A percentile compares a stretch with the other conserved stretches of the same genome.
phyloP scores from a whole-genome alignment of 768 basidiomycete genomes.

The Mycena metata region DNA sequence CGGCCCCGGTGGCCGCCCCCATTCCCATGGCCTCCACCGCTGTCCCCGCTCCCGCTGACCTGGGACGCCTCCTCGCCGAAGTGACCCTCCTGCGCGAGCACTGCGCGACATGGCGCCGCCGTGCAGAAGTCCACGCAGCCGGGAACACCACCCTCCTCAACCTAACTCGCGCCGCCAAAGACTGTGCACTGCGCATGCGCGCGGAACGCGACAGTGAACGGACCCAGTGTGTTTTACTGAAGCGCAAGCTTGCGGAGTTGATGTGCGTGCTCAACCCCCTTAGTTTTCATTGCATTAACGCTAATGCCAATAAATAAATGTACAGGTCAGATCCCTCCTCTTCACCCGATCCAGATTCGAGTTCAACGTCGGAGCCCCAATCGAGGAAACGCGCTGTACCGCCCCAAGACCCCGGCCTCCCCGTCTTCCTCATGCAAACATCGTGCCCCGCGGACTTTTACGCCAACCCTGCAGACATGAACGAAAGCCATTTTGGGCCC shows the following conservation, averaged over 20 bases:
- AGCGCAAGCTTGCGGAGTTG: slow-evolving; percentile 28
- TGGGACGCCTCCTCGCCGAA: slow-evolving; percentile 52
- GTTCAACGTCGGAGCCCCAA: background rate
- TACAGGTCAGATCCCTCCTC: too few species aligned
- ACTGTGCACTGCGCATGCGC: slow-evolving; percentile 24
- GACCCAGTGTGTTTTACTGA: slow-evolving; percentile 16
- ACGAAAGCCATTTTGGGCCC: slow-evolving; percentile 19
- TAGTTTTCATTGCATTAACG: too few species aligned
- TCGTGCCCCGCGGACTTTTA: background rate
- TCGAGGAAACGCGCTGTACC: background rate
- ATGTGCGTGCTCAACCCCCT: background rate
- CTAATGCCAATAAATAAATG: too few species aligned
- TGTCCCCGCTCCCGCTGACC: slow-evolving; percentile 32
- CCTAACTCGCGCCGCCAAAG: slow-evolving; percentile 55
- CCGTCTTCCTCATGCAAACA: slow-evolving; percentile 27
- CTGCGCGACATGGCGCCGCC: slow-evolving; percentile 61
- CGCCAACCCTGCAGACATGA: slow-evolving; percentile 21
- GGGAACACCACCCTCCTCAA: slow-evolving; percentile 62
- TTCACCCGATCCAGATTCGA: too few species aligned
- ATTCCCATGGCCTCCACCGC: background rate
- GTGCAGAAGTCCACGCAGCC: slow-evolving; percentile 64
- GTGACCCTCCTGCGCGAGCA: slow-evolving; percentile 57
- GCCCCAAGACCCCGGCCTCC: slow-evolving; percentile 19
- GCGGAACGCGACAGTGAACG: slow-evolving; percentile 27
- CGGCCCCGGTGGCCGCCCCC: slow-evolving; percentile 31